Evolutionary conservation across 495 filamentous ascomycete genomes (phyloP).

Genomic region (Wilcoxina mikolae): DNA sequence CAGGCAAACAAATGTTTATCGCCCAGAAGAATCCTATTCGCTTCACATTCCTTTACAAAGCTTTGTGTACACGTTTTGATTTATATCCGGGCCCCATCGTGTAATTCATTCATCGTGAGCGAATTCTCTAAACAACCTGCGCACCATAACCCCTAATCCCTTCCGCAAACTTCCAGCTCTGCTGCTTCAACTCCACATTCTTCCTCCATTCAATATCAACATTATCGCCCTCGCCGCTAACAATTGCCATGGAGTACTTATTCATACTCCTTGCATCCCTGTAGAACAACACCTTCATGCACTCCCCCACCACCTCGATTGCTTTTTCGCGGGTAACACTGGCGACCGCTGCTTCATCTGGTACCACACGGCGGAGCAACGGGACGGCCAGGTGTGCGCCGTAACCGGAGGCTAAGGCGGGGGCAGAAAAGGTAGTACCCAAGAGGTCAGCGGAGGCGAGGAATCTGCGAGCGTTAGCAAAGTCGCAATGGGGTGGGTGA

Average conservation of each 20-base stretch:
- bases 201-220: slow-evolving; percentile 25
- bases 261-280: slow-evolving; percentile 86
- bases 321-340: slow-evolving; percentile 63
- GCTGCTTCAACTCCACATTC: slow-evolving; percentile 40
- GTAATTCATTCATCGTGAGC: no score
- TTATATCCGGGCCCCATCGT: no score
- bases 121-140: slow-evolving; percentile 46
- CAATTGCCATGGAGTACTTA: slow-evolving; percentile 75
- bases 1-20: no score
- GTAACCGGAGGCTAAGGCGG: slow-evolving; percentile 83
- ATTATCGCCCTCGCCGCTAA: slow-evolving; percentile 51
- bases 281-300: slow-evolving; percentile 97
- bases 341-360: slow-evolving; percentile 61
- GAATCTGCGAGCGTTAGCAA: slow-evolving; percentile 35
- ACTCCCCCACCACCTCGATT: slow-evolving; percentile 64
- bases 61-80: no score
- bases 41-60: no score
- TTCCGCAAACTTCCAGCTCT: slow-evolving; percentile 97
- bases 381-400: slow-evolving; percentile 86
- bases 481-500: not conserved
- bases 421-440: slow-evolving; percentile 76
- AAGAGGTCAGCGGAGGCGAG: slow-evolving; percentile 79
- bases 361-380: slow-evolving; percentile 65
- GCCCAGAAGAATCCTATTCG: no score
- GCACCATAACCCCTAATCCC: slow-evolving; percentile 64